Evolutionary conservation across 306 rosid species (phyloP), one percentile per base, ranked within the genome.

Genomic region (Medicago lupulina): DNA sequence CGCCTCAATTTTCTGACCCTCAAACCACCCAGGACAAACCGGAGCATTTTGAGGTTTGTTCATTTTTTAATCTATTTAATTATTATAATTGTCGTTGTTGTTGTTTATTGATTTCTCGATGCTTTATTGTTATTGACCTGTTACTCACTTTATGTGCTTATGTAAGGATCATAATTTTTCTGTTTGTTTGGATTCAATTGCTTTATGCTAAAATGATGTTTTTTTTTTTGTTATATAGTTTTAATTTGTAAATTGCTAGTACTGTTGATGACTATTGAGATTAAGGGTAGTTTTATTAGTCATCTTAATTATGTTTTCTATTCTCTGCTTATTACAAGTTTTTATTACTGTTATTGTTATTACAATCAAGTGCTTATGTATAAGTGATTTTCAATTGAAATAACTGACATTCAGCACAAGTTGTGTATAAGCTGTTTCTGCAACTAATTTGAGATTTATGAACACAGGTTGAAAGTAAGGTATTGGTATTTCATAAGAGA

Each of bases 1-100:
- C 96, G 70, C 95, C 92, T 31, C 89, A 84, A 73, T 65, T 72
- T 43, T 49, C 93, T 0, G 93, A 91, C 69, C 64, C 91, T 19
- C 86, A 81, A 1, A 87, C 67, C 47, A 84, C 66, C 68, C 82
- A 87, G 79, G 91, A 80, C 34, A 86, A 69, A 61, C 85, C 75
- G 0, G 80, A 58, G 36, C 68, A 71, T 76, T 78, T 83, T 23
- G 92, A 93, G 97, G 98, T 93, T 17, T n/a, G 60, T 6, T 19
- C n/a, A 61, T 71, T 18, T 61, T 34, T 17, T 76, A 5, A 4
- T 34, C 7, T 54, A 3, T 12, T 19, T 19, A 15, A 16, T 43
- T 41, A 34, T 11, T 47, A 1, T 28, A 28, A 28, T 36, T 60
- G 2, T 28, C 14, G 7, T 7, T 51, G 4, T 12, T 28, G 28